Base-by-base conservation (phyloP, 2,329 filamentous ascomycete genomes). In the Verticillium longisporum region DNA sequence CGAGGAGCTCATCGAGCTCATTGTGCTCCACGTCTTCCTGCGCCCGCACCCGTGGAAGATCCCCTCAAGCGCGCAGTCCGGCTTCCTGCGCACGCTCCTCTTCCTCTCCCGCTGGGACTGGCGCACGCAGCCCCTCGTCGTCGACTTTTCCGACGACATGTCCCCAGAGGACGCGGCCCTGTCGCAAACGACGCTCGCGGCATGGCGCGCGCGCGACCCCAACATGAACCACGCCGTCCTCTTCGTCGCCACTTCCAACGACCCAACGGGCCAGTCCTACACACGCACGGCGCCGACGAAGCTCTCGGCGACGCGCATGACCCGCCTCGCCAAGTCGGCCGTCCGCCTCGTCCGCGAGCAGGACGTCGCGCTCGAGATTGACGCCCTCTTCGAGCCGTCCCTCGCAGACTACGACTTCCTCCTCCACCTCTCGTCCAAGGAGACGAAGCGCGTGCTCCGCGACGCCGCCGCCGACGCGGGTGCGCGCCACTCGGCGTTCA, bases 91-190 rank as follows among this genome's bases (percentile, higher is more conserved):
- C 26, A 90, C 91, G 1, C 78, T 99, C 1, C 78, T 88, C 36
- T 89, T 94, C 72, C 80, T 99, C 14, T 86, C 92, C 1, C 83
- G 87, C 53, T 99, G 95, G 92, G 92, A 98, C 72, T 99, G 95
- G 95, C 86, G 90, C 33, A 81, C 87, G 7, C 88, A 92, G 59
- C 90, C 95, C 1, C 80, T 98, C 37, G 81, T 97, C 37, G 81
- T 97, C 32, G 92, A 97, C 72, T 83, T 91, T 32, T 83, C 86
- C 11, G 83, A 81, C 63, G 83, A 86, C 14, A 80, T 96, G 69
- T 83, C 83, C 7, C 74, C 79, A 7, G 77, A 83, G 11, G 85
- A 89, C 34, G 80, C 88, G 11, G 76, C 83, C 36, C 77, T 80
- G 2, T 87, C 95, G 64, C 82, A 81, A 41, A 90, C 87, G 4